These are phyloP conservation scores for Penicillium paneum DNA, from an alignment of 2,329 filamentous ascomycete species.

Conservation along the genomic window DNA sequence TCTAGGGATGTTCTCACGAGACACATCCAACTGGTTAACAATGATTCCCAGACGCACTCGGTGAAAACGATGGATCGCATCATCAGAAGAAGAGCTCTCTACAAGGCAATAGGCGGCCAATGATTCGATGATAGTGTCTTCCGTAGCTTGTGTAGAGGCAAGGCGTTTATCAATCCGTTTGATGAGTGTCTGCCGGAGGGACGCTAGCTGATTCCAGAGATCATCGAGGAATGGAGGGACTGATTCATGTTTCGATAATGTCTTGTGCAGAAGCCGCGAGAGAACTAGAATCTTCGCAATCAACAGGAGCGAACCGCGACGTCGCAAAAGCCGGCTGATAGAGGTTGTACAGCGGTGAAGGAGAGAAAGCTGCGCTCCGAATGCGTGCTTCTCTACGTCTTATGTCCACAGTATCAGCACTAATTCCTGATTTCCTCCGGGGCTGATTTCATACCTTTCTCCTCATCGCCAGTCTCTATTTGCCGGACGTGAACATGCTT, in stretches of 20 bases:
- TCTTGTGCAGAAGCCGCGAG: slow-evolving; percentile 70
- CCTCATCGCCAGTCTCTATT: slow-evolving; percentile 37
- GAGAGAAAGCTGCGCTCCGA: slow-evolving; percentile 57
- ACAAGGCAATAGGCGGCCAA: slow-evolving; percentile 79
- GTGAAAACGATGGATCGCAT: slow-evolving; percentile 76
- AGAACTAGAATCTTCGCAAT: slow-evolving; percentile 72
- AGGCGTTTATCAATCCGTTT: slow-evolving; percentile 59
- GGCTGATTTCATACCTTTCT: slow-evolving; percentile 29
- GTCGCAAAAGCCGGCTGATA: slow-evolving; percentile 53
- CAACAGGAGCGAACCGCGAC: slow-evolving; percentile 51
- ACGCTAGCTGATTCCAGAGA: slow-evolving; percentile 61
- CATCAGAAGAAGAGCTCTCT: slow-evolving; percentile 73
- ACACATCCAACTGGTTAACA: slow-evolving; percentile 56
- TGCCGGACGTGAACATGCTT: slow-evolving; percentile 60
- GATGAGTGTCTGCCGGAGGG: slow-evolving; percentile 62
- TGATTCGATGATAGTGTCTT: slow-evolving; percentile 61
- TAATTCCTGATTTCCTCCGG: background rate
- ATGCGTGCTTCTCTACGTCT: slow-evolving; percentile 45
- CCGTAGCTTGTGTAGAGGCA: slow-evolving; percentile 44
- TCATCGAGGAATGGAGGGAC: slow-evolving; percentile 57
- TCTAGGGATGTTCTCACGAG: slow-evolving; percentile 55
- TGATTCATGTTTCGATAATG: slow-evolving; percentile 55
- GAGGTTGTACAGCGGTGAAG: slow-evolving; percentile 55
- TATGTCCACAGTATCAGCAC: slow-evolving; percentile 26
- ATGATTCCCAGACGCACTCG: slow-evolving; percentile 69